phyloP scores from a whole-genome alignment of 371 early-diverging fungal species.

The Mucor sp. region DNA sequence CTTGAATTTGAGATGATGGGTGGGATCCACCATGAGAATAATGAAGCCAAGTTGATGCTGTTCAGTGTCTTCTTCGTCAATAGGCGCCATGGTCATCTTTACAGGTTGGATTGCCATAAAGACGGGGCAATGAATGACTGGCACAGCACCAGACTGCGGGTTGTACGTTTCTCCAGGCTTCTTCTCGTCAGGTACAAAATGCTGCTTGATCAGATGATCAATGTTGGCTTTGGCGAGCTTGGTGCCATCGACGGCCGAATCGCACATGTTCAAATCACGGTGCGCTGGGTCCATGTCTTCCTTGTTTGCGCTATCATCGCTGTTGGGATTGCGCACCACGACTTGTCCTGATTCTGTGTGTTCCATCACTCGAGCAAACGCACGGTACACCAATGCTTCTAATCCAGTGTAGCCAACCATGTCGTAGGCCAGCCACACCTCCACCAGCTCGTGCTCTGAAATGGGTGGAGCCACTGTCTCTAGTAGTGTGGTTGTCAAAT shows the following conservation, averaged over 20 bases:
- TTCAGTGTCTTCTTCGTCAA: slow-evolving; percentile 30
- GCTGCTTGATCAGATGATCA: slow-evolving; percentile 23
- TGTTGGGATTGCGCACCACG: slow-evolving; percentile 56
- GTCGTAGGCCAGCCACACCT: slow-evolving; percentile 66
- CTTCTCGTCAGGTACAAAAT: slow-evolving; percentile 14
- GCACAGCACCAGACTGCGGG: slow-evolving; percentile 45
- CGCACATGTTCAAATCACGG: slow-evolving; percentile 62
- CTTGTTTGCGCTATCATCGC: slow-evolving; percentile 31
- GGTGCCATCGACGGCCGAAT: slow-evolving; percentile 57
- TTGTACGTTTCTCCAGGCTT: slow-evolving; percentile 17
- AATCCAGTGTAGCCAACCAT: slow-evolving; percentile 65
- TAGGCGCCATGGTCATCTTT: slow-evolving; percentile 26
- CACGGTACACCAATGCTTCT: slow-evolving; percentile 61
- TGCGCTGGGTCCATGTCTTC: slow-evolving; percentile 31
- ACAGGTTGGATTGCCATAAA: slow-evolving; percentile 70
- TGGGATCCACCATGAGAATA: slow-evolving; percentile 63
- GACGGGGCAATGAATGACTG: slow-evolving; percentile 62
- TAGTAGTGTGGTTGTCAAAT: slow-evolving; percentile 44
- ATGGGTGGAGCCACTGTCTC: slow-evolving; percentile 72
- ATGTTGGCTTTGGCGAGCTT: slow-evolving; percentile 51
- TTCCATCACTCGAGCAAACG: slow-evolving; percentile 70
- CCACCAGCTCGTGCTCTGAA: slow-evolving; percentile 69
- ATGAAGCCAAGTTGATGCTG: slow-evolving; percentile 50
- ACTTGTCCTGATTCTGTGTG: slow-evolving; percentile 71
- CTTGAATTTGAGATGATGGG: slow-evolving; percentile 58